These are phyloP conservation scores for Calamus simplicifolius DNA, from an alignment of 176 grass and related monocot genomes.

Conservation along the genomic window DNA sequence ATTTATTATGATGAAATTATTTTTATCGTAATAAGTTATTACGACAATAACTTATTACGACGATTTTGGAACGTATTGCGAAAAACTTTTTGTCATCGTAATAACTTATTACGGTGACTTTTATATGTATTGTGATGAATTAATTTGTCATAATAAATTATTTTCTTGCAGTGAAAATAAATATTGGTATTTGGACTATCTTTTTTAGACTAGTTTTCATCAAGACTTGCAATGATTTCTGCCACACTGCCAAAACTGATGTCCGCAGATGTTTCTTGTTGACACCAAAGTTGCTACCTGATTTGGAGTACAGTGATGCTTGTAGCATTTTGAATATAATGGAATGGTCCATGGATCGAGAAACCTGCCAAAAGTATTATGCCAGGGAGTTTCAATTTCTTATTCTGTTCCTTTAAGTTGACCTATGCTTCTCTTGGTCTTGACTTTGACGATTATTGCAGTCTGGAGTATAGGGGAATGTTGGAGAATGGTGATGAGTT, in stretches of 20 bases:
- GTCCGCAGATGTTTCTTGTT: constrained; percentile 77
- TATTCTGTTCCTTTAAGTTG: background rate
- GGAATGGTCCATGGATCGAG: constrained; percentile 93
- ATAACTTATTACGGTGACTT: too few species aligned
- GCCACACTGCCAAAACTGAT: background rate
- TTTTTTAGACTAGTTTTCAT: background rate
- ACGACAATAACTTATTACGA: too few species aligned
- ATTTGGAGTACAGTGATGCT: constrained; percentile 80
- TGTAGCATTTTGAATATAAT: constrained; percentile 97
- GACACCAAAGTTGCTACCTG: constrained; percentile 83
- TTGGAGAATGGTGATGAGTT: constrained; percentile 20
- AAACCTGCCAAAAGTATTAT: constrained; percentile 54
- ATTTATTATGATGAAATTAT: too few species aligned
- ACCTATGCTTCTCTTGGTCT: background rate
- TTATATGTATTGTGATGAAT: too few species aligned
- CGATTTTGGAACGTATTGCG: too few species aligned
- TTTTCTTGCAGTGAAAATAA: constrained; percentile 56
- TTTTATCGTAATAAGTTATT: too few species aligned
- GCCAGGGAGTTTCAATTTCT: background rate
- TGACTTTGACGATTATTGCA: background rate
- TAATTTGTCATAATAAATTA: too few species aligned
- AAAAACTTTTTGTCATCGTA: too few species aligned
- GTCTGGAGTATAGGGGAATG: constrained; percentile 14
- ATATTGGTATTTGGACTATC: background rate
- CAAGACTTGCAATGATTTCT: constrained; percentile 4